Conservation (phyloP, 2,329 filamentous ascomycete genomes). For the Didymellaceae sp. region DNA sequence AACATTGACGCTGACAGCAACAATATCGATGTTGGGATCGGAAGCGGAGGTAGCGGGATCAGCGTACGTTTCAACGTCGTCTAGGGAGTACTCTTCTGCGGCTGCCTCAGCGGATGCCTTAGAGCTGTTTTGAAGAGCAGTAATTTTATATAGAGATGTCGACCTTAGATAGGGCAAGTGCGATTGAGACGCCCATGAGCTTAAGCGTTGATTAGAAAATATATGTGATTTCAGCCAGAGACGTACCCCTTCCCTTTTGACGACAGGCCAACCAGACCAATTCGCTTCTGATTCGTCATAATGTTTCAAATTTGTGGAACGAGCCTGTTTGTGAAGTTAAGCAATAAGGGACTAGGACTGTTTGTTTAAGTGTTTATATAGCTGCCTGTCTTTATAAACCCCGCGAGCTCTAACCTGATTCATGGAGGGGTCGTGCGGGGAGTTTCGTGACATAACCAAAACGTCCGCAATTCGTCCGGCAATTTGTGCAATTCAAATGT, state of each 20-base stretch:
- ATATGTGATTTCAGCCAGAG: not conserved
- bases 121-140: constrained; percentile 59
- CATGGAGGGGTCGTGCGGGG: too few relatives aligned
- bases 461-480: too few relatives aligned
- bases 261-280: constrained; percentile 44
- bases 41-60: constrained; percentile 52
- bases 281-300: constrained; percentile 28
- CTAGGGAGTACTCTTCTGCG: constrained; percentile 46
- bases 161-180: constrained; percentile 49
- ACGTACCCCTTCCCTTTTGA: constrained; percentile 33
- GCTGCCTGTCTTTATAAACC: too few relatives aligned
- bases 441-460: too few relatives aligned
- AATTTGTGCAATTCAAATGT: too few relatives aligned
- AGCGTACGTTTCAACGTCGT: constrained; percentile 52
- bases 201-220: constrained; percentile 11
- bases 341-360: too few relatives aligned
- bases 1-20: constrained; percentile 55
- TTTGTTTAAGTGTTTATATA: too few relatives aligned
- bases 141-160: constrained; percentile 53
- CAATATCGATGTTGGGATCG: constrained; percentile 57
- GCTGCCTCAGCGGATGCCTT: constrained; percentile 52
- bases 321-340: too few relatives aligned
- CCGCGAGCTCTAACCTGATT: too few relatives aligned
- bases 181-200: constrained; percentile 47
- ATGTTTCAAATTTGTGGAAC: not conserved